Conservation (phyloP, 768 basidiomycete species). For the Naganishia onofrii region DNA sequence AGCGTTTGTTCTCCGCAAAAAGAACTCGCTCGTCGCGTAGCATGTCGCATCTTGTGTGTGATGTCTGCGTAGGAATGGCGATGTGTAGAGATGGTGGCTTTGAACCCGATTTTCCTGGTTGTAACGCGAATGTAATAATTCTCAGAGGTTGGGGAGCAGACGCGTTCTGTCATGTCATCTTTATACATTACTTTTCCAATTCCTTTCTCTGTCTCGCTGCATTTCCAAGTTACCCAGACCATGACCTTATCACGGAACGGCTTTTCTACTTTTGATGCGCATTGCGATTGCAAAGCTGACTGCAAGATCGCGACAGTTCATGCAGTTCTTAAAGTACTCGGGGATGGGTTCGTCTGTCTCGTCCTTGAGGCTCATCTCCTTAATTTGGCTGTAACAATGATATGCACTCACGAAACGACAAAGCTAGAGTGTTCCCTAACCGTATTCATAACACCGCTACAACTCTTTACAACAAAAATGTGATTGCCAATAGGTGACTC, state of each 20-base stretch:
- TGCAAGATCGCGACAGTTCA: too few species aligned
- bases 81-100: neutral
- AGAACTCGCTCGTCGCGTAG: neutral
- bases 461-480: slow-evolving; percentile 13
- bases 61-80: neutral
- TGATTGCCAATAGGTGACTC: slow-evolving; percentile 36
- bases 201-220: neutral
- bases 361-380: too few species aligned
- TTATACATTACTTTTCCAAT: neutral
- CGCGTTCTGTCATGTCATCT: slow-evolving; percentile 5
- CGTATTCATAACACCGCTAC: neutral
- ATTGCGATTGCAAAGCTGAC: too few species aligned
- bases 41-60: neutral
- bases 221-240: too few species aligned
- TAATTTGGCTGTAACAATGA: too few species aligned
- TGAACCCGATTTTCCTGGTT: neutral
- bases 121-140: slow-evolving; percentile 12
- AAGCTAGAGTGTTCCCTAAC: too few species aligned
- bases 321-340: too few species aligned
- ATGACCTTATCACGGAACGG: too few species aligned
- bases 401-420: too few species aligned
- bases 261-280: too few species aligned
- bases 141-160: neutral
- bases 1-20: slow-evolving; percentile 31
- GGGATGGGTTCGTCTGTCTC: too few species aligned